Base-by-base conservation (phyloP, 495 filamentous ascomycete species). In the Oleoguttula mirabilis region DNA sequence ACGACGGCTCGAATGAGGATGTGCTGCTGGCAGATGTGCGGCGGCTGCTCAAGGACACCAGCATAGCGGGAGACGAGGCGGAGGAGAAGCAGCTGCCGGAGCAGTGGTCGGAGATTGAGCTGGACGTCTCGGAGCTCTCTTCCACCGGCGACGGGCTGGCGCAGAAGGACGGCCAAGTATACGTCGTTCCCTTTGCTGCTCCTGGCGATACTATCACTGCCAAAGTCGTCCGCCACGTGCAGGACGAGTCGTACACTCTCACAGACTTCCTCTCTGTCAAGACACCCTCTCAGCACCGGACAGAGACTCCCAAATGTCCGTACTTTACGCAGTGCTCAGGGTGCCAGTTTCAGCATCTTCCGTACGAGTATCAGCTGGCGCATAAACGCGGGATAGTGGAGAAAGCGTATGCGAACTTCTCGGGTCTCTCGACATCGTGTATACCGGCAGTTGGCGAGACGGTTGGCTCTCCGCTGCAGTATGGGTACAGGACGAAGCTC, bases 281-380 rank as follows among this genome's bases (percentile, higher is more conserved):
- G 23, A 70, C 68, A 33, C 76, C 90, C 0, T 84, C 84, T 0
- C 71, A 76, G 1, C 64, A 79, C 28, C 77, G 90, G 49, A 76
- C 95, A 48, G 85, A 94, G 55, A 69, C 65, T 32, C 69, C 76
- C 52, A 63, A 69, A 32, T 98, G 90, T 67, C 66, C 72, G 51
- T 96, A 96, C 65, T 98, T 98, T 55, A 62, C 71, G 23, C 73
- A 68, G 39, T 98, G 90, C 59, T 84, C 83, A 0, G 90, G 90
- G 3, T 98, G 90, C 55, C 92, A 96, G 64, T 84, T 95, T 57
- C 90, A 98, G 61, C 94, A 95, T 85, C 74, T 98, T 42, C 73
- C 84, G 31, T 98, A 98, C 62, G 64, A 71, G 21, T 77, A 83
- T 42, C 90, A 98, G 59, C 70, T 98, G 21, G 70, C 66, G 23